A percentile compares a stretch with the other conserved stretches of the same genome.
These are phyloP conservation scores for Ophiorrhiza pumila DNA, from an alignment of 257 asterid species.

Conservation along the genomic window DNA sequence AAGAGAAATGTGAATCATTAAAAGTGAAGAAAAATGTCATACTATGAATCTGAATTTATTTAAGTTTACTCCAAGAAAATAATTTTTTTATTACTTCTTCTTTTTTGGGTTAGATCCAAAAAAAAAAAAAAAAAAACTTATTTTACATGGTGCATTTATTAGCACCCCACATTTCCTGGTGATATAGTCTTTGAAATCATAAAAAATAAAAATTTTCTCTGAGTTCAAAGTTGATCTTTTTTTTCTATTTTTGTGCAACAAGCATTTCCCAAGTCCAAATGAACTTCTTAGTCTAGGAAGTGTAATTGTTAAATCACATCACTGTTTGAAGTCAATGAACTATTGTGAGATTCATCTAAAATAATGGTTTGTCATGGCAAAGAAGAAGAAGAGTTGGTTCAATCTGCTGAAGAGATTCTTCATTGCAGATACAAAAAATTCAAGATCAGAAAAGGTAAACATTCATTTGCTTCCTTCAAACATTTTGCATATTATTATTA, in stretches of 20 bases:
- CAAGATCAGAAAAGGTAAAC: constrained; percentile 63
- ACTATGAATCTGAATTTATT: not conserved
- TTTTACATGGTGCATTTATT: not conserved
- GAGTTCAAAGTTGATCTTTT: constrained; percentile 7
- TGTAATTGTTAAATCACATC: not conserved
- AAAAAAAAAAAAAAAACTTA: too few species aligned
- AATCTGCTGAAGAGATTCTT: constrained; percentile 52
- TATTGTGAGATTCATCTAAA: constrained; percentile 7
- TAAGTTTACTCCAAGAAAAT: too few species aligned
- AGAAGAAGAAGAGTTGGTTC: constrained; percentile 74
- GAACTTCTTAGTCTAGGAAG: constrained; percentile 1
- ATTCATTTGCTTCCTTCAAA: not conserved
- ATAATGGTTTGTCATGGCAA: constrained; percentile 46
- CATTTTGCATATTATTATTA: not conserved
- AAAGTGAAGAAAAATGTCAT: constrained; percentile 19
- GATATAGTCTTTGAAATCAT: not conserved
- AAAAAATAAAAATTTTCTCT: not conserved
- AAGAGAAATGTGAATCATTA: constrained; percentile 39
- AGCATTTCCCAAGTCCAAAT: constrained; percentile 9
- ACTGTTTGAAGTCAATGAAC: not conserved
- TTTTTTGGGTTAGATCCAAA: too few species aligned
- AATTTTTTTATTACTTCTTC: too few species aligned
- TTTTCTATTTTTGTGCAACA: not conserved
- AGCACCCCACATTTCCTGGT: constrained; percentile 7
- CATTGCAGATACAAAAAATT: constrained; percentile 49